Base-by-base conservation (phyloP, 768 basidiomycete species). In the Mycena crocata region DNA sequence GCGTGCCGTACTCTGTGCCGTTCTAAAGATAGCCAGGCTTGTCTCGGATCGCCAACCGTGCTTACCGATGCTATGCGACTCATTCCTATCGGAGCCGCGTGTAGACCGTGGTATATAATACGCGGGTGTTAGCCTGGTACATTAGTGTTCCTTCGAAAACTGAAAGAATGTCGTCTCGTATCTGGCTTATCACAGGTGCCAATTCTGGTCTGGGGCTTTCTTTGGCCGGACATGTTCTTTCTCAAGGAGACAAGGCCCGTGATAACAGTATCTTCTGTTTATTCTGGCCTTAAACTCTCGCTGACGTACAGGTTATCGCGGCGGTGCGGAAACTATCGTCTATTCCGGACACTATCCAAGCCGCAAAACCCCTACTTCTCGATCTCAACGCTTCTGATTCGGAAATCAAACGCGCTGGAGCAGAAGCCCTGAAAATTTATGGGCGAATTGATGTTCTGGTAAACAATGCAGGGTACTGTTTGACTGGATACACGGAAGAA, bases 141-240 rank as follows among this genome's bases (percentile, higher is more conserved):
- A 59, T 46, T 48, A 2, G 5, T 13, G 8, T 4, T 23, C 45
- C 24, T 26, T 28, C 23, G 15, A 37, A 42, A 14, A n/a, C n/a
- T n/a, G n/a, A n/a, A n/a, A n/a, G n/a, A 21, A 45, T 37, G 52
- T 51, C 55, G 1, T 15, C 66, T 52, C 66, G 60, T 19, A 37
- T 54, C 23, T 76, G 76, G 76, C 64, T 77, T 19, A 71, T 77
- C 31, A 75, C 75, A 9, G 76, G 76, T 10, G 71, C 73, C 0
- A 75, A 71, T 49, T 73, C 70, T 0, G 76, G 76, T 19, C 60
- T 77, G 4, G 76, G 76, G 6, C 68, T 74, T 21, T 71, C 76
- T 1, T 57, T 75, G 30, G 66, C 75, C 9, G 50, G 71, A 31
- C 58, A 73, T 40, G 71, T 71, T 9, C 72, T 75, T 13, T 64